Percentiles rank a stretch among this genome's conserved stretches.
phyloP scores from a whole-genome alignment of 2,329 filamentous ascomycete genomes.

The Cercospora beticola region DNA sequence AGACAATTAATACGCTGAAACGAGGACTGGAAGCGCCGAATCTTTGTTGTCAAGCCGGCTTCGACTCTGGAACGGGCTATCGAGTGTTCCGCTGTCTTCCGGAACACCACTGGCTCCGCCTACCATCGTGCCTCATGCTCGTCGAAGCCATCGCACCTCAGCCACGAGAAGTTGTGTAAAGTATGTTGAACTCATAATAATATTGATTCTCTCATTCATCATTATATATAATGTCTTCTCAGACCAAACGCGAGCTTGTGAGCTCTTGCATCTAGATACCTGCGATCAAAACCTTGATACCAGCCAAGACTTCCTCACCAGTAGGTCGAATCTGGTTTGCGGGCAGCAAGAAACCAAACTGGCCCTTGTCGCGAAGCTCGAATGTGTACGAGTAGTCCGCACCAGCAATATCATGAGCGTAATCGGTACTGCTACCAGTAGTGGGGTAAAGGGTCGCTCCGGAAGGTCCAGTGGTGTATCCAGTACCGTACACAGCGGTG shows the following conservation, averaged over 20 bases:
- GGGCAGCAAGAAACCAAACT: conserved; percentile 52
- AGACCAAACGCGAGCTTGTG: background rate
- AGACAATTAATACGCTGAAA: background rate
- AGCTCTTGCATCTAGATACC: conserved; percentile 8
- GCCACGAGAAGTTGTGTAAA: background rate
- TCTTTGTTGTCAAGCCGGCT: background rate
- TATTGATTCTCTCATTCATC: background rate
- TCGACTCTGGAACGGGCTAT: background rate
- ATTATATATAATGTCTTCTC: background rate
- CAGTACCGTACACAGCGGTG: conserved; percentile 53
- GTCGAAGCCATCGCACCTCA: background rate
- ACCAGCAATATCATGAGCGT: conserved; percentile 44
- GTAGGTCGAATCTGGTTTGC: conserved; percentile 50
- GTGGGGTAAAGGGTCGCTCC: conserved; percentile 56
- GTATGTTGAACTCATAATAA: background rate
- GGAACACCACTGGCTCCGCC: background rate
- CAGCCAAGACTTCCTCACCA: conserved; percentile 51
- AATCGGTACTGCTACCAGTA: conserved; percentile 48
- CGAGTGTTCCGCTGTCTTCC: background rate
- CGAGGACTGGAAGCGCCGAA: background rate
- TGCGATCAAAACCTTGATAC: conserved; percentile 29
- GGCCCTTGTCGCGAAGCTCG: conserved; percentile 52
- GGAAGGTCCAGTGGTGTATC: conserved; percentile 48
- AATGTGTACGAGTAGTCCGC: conserved; percentile 50
- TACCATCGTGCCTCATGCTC: background rate